Conservation (phyloP, 2,329 filamentous ascomycete genomes). For the Fusarium nisikadoi region DNA sequence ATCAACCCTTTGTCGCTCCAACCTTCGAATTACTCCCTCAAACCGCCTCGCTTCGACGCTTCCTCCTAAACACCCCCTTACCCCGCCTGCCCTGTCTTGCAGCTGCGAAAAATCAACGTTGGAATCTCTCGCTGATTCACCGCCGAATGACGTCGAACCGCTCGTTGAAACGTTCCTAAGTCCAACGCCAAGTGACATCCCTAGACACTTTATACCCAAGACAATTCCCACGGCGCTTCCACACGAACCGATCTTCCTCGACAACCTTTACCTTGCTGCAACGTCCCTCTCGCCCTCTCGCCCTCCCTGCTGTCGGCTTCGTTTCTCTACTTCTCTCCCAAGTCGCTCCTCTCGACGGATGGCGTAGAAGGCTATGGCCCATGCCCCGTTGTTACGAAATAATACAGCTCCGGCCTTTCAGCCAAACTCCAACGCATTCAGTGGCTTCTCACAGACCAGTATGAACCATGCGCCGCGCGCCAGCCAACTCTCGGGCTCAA, state of each 20-base stretch:
- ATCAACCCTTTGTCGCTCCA: constrained; percentile 11
- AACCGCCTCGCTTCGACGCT: constrained; percentile 16
- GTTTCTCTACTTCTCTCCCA: neutral
- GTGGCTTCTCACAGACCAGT: constrained; percentile 56
- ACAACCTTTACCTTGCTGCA: constrained; percentile 12
- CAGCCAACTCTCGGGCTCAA: constrained; percentile 72
- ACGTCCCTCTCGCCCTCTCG: constrained; percentile 11
- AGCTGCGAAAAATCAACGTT: constrained; percentile 16
- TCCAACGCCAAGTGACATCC: constrained; percentile 36
- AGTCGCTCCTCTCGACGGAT: constrained; percentile 48
- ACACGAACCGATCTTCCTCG: constrained; percentile 29
- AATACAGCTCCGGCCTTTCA: constrained; percentile 67
- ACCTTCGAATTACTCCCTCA: constrained; percentile 6
- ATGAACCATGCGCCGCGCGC: constrained; percentile 66
- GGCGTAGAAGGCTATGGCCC: constrained; percentile 64
- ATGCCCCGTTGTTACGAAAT: constrained; percentile 68
- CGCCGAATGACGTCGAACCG: constrained; percentile 42
- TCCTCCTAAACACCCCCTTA: constrained; percentile 23
- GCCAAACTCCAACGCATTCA: constrained; percentile 58
- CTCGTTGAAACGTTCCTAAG: constrained; percentile 37
- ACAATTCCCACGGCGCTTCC: constrained; percentile 17
- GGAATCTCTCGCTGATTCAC: constrained; percentile 36
- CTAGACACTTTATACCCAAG: constrained; percentile 16
- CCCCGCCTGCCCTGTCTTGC: constrained; percentile 26
- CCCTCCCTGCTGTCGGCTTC: constrained; percentile 22